Conservation (phyloP, 768 basidiomycete genomes). For the Boletus subparvulus region DNA sequence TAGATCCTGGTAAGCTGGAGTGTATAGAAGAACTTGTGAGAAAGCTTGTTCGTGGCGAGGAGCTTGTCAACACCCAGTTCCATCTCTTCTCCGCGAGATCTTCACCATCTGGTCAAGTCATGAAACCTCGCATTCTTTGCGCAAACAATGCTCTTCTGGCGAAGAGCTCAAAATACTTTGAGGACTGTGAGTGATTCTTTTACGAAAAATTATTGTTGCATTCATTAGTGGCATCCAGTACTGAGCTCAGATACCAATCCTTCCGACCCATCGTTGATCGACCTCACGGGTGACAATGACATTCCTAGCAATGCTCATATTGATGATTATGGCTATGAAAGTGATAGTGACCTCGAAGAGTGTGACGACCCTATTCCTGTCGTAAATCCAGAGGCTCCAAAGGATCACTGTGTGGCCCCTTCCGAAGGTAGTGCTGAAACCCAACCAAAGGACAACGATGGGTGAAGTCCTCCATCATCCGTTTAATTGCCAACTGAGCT, state of each 20-base stretch:
- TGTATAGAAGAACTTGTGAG: constrained; percentile 22
- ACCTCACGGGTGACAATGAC: constrained; percentile 14
- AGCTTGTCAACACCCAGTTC: constrained; percentile 34
- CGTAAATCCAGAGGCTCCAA: not conserved
- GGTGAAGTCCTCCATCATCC: not conserved
- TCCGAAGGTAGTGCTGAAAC: not conserved
- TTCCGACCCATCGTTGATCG: constrained; percentile 13
- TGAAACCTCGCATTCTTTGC: constrained; percentile 23
- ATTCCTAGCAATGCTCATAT: constrained; percentile 6
- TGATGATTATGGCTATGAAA: constrained; percentile 32
- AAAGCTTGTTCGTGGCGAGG: constrained; percentile 27
- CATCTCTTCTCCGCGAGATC: constrained; percentile 29
- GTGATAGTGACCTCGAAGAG: constrained; percentile 38
- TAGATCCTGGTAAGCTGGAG: constrained; percentile 7
- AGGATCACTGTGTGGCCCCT: not conserved
- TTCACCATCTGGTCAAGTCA: constrained; percentile 2
- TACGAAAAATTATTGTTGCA: constrained; percentile 8
- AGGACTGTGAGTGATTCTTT: constrained; percentile 15
- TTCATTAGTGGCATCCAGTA: constrained; percentile 35
- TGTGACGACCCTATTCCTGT: constrained; percentile 3
- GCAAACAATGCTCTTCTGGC: constrained; percentile 30
- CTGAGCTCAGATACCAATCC: constrained; percentile 8
- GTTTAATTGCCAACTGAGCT: not conserved
- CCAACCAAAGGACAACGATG: not conserved
- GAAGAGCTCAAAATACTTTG: constrained; percentile 30